Percentiles rank a stretch among this genome's conserved stretches.
These are phyloP conservation scores for Diphasiastrum complanatum DNA, from an alignment of 83 land plant genomes.

Conservation along the genomic window DNA sequence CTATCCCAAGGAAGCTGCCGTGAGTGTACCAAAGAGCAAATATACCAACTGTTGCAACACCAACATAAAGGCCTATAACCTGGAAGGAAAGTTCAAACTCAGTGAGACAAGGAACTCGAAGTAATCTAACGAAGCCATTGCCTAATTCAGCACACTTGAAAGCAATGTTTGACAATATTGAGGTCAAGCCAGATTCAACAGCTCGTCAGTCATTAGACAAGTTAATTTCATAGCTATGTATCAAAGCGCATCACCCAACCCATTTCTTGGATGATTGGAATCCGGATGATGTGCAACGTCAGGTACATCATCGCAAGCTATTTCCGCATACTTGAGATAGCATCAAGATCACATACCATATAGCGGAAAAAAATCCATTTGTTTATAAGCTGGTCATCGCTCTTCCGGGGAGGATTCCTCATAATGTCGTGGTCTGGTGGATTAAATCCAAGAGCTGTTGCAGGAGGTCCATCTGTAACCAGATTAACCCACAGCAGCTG, in stretches of 20 bases:
- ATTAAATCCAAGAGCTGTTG: constrained; percentile 46
- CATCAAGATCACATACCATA: constrained; percentile 37
- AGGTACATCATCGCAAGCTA: neutral
- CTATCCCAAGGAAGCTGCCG: constrained; percentile 32
- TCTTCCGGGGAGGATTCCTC: constrained; percentile 41
- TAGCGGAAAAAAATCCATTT: constrained; percentile 41
- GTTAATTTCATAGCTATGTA: neutral
- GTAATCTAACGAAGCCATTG: too few species aligned
- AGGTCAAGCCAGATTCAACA: neutral
- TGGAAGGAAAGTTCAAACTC: constrained; percentile 12
- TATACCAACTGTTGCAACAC: constrained; percentile 40
- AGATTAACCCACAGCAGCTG: constrained; percentile 49
- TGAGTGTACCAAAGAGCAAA: constrained; percentile 44
- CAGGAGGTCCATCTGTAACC: constrained; percentile 51
- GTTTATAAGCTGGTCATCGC: constrained; percentile 32
- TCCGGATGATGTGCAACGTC: neutral
- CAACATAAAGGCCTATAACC: constrained; percentile 44
- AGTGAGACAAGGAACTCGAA: neutral
- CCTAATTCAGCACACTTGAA: neutral
- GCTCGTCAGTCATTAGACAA: neutral
- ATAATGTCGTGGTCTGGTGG: constrained; percentile 40
- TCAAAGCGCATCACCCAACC: neutral
- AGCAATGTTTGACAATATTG: neutral
- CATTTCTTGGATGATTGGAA: neutral
- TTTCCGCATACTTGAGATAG: too few species aligned